Base-by-base conservation (phyloP, 179 eudicot species). In the Spinacia oleracea region DNA sequence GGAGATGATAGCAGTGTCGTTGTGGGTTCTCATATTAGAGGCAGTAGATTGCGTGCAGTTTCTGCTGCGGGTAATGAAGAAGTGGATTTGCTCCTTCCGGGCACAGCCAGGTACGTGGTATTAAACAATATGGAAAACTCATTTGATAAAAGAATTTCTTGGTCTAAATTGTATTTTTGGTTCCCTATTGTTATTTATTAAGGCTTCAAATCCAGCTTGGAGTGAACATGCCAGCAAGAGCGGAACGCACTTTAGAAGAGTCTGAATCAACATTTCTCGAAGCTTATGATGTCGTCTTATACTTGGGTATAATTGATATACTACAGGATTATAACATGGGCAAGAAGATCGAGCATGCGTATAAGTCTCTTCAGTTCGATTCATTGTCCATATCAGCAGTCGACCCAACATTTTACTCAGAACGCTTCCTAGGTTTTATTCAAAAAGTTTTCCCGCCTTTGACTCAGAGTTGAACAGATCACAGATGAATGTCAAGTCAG, bases 41-140 rank as follows among this genome's bases (percentile, higher is more conserved):
- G 99, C 56, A 85, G 97, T 80, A 88, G 94, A 73, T 84, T 96
- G 81, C 87, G 90, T 75, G 88, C 97, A 72, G 80, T 97, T 73
- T 93, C 98, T 75, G 93, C 96, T 21, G 82, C 96, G 31, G 98
- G 99, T 72, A 88, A 87, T 76, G 92, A 90, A 86, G 99, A 90
- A 89, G 99, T 96, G 42, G 99, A 96, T 92, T 90, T 96, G 72
- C 99, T 96, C 79, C 99, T 96, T 83, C 99, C 99, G 18, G 99
- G 98, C 73, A 93, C 94, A 82, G 97, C 98, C 82, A 92, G 96
- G 98, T 93, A 87, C 40, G 16, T 7, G 15, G 10, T 4, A 2
- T 11, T 53, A 6, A 16, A 53, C 20, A 5, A 3, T 12, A 14
- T 64, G 69, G 42, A 64, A 32, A 16, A 2, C 3, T 27, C 20